Base-by-base conservation (phyloP, 148 eudicot species). In the Camellia granthamiana region DNA sequence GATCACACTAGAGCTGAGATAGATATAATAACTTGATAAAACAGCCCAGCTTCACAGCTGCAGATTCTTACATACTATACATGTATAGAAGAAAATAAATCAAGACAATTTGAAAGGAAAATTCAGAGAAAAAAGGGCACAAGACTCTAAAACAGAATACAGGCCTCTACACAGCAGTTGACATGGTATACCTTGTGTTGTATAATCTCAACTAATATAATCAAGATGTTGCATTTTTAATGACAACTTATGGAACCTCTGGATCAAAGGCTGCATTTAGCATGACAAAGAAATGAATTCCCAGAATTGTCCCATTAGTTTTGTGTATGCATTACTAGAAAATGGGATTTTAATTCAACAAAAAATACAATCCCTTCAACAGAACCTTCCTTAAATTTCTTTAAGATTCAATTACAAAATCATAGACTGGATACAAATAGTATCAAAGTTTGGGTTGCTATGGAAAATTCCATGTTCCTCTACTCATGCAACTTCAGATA, bases 201-300 rank as follows among this genome's bases (percentile, higher is more conserved):
- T 23, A 23, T n/a, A 15, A 54, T 66, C 47, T 66, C 21, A 66
- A 77, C 13, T 13, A 43, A 23, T 9, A 15, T 74, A 15, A 18
- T 74, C n/a, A 72, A 49, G 41, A 51, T 38, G 13, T 71, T 30
- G 18, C n/a, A 72, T 72, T 47, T 70, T 70, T 70, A 14, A n/a
- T 21, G 30, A 70, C 18, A 70, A 47, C 10, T 72, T 60, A 60
- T 15, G 64, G 6, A 51, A 21, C 30, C 47, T 72, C 42, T 12
- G 11, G 75, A 14, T 49, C 58, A 46, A 46, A 59, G 7, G 42
- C 44, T 64, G 44, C 71, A 77, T 63, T 63, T 46, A 7, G 55
- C 59, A 49, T 46, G 38, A 10, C 3, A 11, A 44, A 44, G 2
- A 41, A 62, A 76, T 61, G 7, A 62, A 42, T 44, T 46, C 41